Evolutionary conservation across 2,329 filamentous ascomycete genomes (phyloP).

Genomic region (Hypomyces perniciosus): DNA sequence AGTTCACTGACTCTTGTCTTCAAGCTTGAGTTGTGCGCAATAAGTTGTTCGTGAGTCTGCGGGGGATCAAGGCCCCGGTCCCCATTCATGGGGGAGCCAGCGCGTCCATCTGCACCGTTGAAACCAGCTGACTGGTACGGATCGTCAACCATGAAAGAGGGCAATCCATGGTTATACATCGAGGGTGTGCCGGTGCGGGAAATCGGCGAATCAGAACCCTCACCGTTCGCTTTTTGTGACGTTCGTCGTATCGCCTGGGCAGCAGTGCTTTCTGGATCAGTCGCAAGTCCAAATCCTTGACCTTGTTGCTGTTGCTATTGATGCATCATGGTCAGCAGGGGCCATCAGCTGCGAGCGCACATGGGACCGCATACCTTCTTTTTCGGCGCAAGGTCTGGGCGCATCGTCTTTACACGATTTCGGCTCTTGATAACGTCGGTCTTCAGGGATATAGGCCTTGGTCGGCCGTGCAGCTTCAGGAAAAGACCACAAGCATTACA

Average conservation of each 20-base stretch:
- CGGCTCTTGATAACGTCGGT: slow-evolving; percentile 99
- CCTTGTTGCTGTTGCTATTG: slow-evolving; percentile 33
- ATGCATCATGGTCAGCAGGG: slow-evolving; percentile 9
- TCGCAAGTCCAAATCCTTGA: slow-evolving; percentile 33
- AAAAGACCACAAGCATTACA: slow-evolving; percentile 99
- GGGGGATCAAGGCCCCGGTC: slow-evolving; percentile 64
- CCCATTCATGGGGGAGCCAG: slow-evolving; percentile 44
- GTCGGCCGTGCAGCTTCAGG: slow-evolving; percentile 89
- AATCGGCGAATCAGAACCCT: slow-evolving; percentile 71
- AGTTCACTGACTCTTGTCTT: slow-evolving; percentile 94
- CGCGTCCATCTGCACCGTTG: slow-evolving; percentile 47
- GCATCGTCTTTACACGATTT: slow-evolving; percentile 88
- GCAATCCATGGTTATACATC: slow-evolving; percentile 67
- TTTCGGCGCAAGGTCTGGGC: slow-evolving; percentile 70
- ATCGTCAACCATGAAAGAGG: slow-evolving; percentile 72
- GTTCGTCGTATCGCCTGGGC: slow-evolving; percentile 50
- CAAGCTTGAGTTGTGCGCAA: slow-evolving; percentile 76
- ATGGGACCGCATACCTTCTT: slow-evolving; percentile 60
- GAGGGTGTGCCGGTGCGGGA: slow-evolving; percentile 74
- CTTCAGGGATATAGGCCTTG: slow-evolving; percentile 92
- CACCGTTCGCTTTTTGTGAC: slow-evolving; percentile 69
- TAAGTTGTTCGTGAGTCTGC: slow-evolving; percentile 73
- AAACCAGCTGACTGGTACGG: slow-evolving; percentile 52
- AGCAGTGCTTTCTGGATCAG: slow-evolving; percentile 48
- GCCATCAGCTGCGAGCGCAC: background rate